phyloP scores from a whole-genome alignment of 768 basidiomycete species.

The Amanita pallidorosea region DNA sequence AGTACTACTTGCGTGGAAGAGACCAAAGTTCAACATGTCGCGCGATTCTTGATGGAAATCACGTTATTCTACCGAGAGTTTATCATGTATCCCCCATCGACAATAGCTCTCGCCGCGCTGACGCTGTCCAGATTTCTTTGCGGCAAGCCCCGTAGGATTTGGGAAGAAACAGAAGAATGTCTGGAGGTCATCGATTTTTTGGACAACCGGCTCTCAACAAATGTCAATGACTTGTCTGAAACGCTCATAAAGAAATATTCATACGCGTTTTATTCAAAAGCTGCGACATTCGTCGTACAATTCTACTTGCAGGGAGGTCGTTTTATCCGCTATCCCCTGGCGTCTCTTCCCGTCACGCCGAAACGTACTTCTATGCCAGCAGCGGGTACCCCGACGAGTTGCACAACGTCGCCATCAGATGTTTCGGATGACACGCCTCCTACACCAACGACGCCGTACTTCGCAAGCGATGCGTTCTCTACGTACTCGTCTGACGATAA shows the following conservation, averaged over 20 bases:
- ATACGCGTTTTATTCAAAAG: constrained; percentile 92
- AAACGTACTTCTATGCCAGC: constrained; percentile 43
- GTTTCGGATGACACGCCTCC: constrained; percentile 75
- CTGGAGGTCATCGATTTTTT: constrained; percentile 77
- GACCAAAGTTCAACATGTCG: constrained; percentile 85
- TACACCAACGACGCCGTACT: constrained; percentile 67
- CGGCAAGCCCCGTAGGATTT: constrained; percentile 63
- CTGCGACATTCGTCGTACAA: constrained; percentile 87
- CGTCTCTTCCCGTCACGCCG: constrained; percentile 59
- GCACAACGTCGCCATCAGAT: constrained; percentile 64
- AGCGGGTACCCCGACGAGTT: constrained; percentile 65
- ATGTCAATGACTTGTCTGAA: constrained; percentile 89
- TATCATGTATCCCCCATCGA: constrained; percentile 73
- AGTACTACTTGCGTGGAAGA: constrained; percentile 71
- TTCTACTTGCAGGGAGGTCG: constrained; percentile 87
- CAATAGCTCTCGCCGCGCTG: constrained; percentile 83
- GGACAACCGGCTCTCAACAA: constrained; percentile 77
- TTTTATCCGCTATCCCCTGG: constrained; percentile 38
- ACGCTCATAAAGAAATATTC: constrained; percentile 98
- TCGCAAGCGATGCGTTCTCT: constrained; percentile 50
- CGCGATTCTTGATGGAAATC: constrained; percentile 98
- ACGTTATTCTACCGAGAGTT: constrained; percentile 97
- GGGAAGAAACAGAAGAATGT: constrained; percentile 79
- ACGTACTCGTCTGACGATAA: constrained; percentile 58
- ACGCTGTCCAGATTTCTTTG: constrained; percentile 85